These are phyloP conservation scores for Discostella stelligeroides DNA, from an alignment of 108 stramenopile genomes.

Conservation along the genomic window DNA sequence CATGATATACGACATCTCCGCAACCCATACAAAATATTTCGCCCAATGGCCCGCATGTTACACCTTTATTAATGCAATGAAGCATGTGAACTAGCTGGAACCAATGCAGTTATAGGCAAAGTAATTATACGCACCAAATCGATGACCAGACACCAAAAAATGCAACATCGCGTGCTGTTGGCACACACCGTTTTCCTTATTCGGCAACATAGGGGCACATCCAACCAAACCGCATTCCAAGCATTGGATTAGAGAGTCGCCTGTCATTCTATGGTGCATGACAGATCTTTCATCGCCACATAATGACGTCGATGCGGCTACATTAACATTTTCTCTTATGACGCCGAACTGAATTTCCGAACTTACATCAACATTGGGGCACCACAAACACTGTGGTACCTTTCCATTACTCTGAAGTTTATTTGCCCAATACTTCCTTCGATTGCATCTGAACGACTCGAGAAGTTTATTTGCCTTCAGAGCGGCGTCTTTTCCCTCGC, in stretches of 20 bases:
- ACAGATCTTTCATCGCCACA: not conserved
- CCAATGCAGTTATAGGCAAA: not conserved
- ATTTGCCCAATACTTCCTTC: conserved; percentile 25
- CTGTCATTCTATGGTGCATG: conserved; percentile 5
- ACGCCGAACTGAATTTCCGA: conserved; percentile 7
- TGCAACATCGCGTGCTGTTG: conserved; percentile 63
- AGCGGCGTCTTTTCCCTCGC: conserved; percentile 23
- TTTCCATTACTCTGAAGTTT: not conserved
- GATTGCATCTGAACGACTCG: conserved; percentile 27
- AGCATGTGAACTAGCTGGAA: too few relatives aligned
- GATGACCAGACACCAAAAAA: conserved; percentile 66
- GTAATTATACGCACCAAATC: conserved; percentile 54
- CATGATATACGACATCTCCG: conserved; percentile 73
- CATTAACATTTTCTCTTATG: not conserved
- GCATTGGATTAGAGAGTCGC: conserved; percentile 78
- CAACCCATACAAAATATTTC: conserved; percentile 75
- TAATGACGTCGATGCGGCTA: not conserved
- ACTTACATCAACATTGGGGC: conserved; percentile 4
- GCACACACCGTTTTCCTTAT: conserved; percentile 21
- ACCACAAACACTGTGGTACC: conserved; percentile 29
- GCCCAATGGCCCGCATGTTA: conserved; percentile 64
- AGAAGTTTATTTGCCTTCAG: conserved; percentile 33
- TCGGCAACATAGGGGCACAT: conserved; percentile 52
- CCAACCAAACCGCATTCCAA: conserved; percentile 70
- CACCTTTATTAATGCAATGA: conserved; percentile 28